A percentile compares a stretch with the other conserved stretches of the same genome.
These are phyloP conservation scores for Mallotus repandus DNA, from an alignment of 441 rosid species.

Conservation along the genomic window DNA sequence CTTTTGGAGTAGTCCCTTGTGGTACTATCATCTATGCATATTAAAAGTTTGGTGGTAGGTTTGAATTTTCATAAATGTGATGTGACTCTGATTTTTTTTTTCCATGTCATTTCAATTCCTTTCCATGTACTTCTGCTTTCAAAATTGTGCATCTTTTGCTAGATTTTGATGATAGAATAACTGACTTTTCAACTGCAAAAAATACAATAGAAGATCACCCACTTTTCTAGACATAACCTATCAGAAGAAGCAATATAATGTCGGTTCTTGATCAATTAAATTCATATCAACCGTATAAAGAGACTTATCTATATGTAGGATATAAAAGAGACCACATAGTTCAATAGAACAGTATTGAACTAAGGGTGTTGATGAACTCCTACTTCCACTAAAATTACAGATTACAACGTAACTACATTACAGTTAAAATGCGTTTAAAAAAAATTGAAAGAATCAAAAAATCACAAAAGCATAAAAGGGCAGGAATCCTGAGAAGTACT, in stretches of 20 bases:
- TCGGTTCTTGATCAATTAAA: slow-evolving; percentile 1
- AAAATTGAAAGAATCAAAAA: slow-evolving; percentile 35
- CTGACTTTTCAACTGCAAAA: too few relatives aligned
- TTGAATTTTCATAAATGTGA: too few relatives aligned
- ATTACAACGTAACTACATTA: slow-evolving; percentile 8
- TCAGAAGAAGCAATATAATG: not conserved
- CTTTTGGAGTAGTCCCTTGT: too few relatives aligned
- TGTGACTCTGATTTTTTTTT: too few relatives aligned
- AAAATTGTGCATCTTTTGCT: too few relatives aligned
- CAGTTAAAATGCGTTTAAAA: not conserved
- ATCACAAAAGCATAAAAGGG: not conserved
- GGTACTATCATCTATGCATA: too few relatives aligned
- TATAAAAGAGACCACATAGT: slow-evolving; percentile 37
- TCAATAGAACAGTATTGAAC: slow-evolving; percentile 64
- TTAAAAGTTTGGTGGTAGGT: too few relatives aligned
- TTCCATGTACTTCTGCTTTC: too few relatives aligned
- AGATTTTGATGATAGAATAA: too few relatives aligned
- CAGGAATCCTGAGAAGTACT: not conserved
- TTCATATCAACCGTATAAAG: slow-evolving; percentile 1
- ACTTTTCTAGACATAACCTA: not conserved
- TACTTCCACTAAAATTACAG: slow-evolving; percentile 14
- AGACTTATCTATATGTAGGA: slow-evolving; percentile 1
- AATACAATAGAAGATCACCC: not conserved
- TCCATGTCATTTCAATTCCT: too few relatives aligned
- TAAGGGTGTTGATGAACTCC: slow-evolving; percentile 31